Percentiles rank a stretch among this genome's conserved stretches.
Evolutionary conservation across 306 rosid genomes (phyloP).

Genomic region (Inga leiocalycina): DNA sequence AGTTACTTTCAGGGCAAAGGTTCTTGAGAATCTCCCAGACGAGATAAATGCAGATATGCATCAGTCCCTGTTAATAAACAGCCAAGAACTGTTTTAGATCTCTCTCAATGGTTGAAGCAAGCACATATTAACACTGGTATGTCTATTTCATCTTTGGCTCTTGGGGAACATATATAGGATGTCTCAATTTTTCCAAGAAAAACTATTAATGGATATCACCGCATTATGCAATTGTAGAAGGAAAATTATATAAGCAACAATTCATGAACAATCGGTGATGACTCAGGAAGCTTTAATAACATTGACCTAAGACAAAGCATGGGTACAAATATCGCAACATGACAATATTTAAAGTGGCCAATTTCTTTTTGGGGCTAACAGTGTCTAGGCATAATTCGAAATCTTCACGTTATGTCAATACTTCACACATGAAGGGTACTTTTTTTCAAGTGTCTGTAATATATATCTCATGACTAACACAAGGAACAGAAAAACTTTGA

Average conservation of each 20-base stretch:
- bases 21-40: constrained; percentile 80
- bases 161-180: neutral
- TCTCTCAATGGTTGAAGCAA: neutral
- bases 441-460: neutral
- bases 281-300: neutral
- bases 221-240: neutral
- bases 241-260: neutral
- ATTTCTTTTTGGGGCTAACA: no score
- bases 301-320: neutral
- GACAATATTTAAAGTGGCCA: neutral
- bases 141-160: neutral
- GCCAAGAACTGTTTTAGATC: neutral
- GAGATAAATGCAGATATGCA: constrained; percentile 78
- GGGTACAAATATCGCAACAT: neutral
- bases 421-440: neutral
- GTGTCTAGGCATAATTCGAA: neutral
- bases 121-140: neutral
- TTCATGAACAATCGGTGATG: neutral
- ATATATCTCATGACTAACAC: neutral
- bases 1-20: constrained; percentile 55
- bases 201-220: neutral
- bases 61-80: constrained; percentile 60
- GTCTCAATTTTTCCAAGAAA: neutral
- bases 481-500: neutral
- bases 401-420: neutral